These are phyloP conservation scores for Meredithiella fracta DNA, from an alignment of 2,329 filamentous ascomycete genomes.

Conservation along the genomic window DNA sequence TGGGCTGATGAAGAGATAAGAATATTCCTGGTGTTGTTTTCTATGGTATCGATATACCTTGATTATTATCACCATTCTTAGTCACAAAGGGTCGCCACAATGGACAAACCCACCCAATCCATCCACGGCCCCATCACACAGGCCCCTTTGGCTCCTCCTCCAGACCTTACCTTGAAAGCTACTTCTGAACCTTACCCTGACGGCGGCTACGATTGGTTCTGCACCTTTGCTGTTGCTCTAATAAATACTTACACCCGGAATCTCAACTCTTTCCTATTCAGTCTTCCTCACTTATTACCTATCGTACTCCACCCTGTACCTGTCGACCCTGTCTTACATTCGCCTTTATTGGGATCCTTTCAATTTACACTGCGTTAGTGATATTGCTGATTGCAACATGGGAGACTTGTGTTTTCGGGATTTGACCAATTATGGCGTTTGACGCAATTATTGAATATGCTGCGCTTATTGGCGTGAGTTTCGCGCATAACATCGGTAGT, in stretches of 20 bases:
- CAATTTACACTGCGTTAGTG: slow-evolving; percentile 35
- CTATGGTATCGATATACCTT: too few relatives aligned
- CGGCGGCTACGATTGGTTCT: slow-evolving; percentile 41
- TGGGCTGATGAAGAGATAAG: too few relatives aligned
- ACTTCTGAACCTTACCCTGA: slow-evolving; percentile 27
- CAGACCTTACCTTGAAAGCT: not conserved
- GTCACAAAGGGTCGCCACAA: too few relatives aligned
- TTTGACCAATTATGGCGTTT: slow-evolving; percentile 43
- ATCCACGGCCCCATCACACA: too few relatives aligned
- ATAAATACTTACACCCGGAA: slow-evolving; percentile 63
- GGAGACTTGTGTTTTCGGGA: slow-evolving; percentile 44
- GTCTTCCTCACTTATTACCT: slow-evolving; percentile 43
- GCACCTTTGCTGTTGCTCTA: slow-evolving; percentile 24
- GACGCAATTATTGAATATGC: slow-evolving; percentile 47
- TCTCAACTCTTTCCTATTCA: slow-evolving; percentile 36
- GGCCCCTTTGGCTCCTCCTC: not conserved
- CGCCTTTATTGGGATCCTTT: slow-evolving; percentile 51
- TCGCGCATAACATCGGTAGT: slow-evolving; percentile 54
- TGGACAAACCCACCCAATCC: too few relatives aligned
- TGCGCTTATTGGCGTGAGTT: slow-evolving; percentile 54
- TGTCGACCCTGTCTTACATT: slow-evolving; percentile 49
- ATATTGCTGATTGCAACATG: slow-evolving; percentile 52
- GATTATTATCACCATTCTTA: too few relatives aligned
- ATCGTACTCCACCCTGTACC: slow-evolving; percentile 38
- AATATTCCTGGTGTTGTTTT: too few relatives aligned